Base-by-base conservation (phyloP, 2,329 filamentous ascomycete species). In the Teratosphaeria gauchensis region DNA sequence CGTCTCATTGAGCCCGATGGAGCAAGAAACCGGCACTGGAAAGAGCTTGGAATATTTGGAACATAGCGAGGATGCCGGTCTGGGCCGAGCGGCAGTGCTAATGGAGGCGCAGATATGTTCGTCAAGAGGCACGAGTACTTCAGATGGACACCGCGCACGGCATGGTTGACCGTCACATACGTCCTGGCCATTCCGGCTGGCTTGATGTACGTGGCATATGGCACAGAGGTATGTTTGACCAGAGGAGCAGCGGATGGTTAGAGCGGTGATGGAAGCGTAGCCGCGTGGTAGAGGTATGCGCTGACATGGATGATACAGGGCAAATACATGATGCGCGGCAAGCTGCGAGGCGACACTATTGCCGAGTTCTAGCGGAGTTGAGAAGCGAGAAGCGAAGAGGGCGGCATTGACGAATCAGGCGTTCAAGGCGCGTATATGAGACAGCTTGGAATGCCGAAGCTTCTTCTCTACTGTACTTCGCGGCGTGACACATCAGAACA, bases 51-150 rank as follows among this genome's bases (percentile, higher is more conserved):
- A 21, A 30, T 38, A 56, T 53, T 33, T 51, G 53, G 28, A 56
- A 35, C n/a, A 14, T 46, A 21, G 42, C 35, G 31, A 11, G 28
- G 33, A 19, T n/a, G 31, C 8, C 24, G 19, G 53, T 14, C 38
- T 48, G 28, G 3, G 59, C 11, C 31, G 28, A 9, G 1, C 14
- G 32, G 11, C 19, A 32, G 35, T n/a, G 58, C 57, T 63, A 51
- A 64, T 57, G 21, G 11, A 12, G 19, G 14, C 30, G 4, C 51
- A 96, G 92, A 88, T 74, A 89, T 96, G 85, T 84, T 82, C 70
- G 80, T 83, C 70, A 90, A 89, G 79, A 88, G 94, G 65, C 87
- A 92, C 83, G 90, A 90, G 78, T 96, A 90, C 83, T 99, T 97
- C 83, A 84, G 90, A 75, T 97, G 90, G 90, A 97, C 88, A 38